These are phyloP conservation scores for Agaricus blazei DNA, from an alignment of 768 basidiomycete species.

Conservation along the genomic window DNA sequence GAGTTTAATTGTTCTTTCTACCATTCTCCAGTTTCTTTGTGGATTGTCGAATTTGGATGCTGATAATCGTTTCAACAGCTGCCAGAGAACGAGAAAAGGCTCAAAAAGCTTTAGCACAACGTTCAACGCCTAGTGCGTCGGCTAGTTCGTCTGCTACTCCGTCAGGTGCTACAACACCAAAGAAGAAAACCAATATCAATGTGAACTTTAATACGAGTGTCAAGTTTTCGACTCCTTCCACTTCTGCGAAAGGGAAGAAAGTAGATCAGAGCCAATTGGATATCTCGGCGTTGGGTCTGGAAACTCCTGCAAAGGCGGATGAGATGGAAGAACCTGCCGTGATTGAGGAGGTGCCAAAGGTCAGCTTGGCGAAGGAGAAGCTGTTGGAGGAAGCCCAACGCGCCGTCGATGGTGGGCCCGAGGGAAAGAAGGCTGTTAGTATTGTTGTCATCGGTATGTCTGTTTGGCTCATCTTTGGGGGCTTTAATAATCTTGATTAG, in stretches of 20 bases:
- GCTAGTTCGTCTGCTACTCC: conserved; percentile 44
- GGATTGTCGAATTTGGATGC: conserved; percentile 24
- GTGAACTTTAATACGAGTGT: conserved; percentile 19
- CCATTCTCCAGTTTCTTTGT: conserved; percentile 12
- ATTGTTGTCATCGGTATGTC: conserved; percentile 84
- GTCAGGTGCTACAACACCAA: conserved; percentile 28
- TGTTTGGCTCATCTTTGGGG: conserved; percentile 10
- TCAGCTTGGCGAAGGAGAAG: conserved; percentile 72
- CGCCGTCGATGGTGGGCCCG: conserved; percentile 40
- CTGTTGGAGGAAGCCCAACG: conserved; percentile 71
- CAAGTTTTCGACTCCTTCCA: conserved; percentile 35
- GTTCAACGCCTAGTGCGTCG: conserved; percentile 34
- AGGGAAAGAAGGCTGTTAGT: conserved; percentile 67
- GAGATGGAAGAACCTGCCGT: conserved; percentile 20
- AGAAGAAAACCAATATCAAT: conserved; percentile 36
- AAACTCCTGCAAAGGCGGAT: conserved; percentile 34
- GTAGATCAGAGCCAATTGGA: conserved; percentile 63
- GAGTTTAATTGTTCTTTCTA: conserved; percentile 13
- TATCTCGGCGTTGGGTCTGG: conserved; percentile 68
- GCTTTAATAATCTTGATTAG: conserved; percentile 31
- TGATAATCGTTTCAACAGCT: conserved; percentile 47
- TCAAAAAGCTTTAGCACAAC: conserved; percentile 49
- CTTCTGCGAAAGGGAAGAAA: conserved; percentile 30
- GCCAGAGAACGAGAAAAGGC: conserved; percentile 79
- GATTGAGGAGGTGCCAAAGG: conserved; percentile 54